These are phyloP conservation scores for Simplicillium aogashimaense DNA, from an alignment of 2,329 filamentous ascomycete genomes.

Conservation along the genomic window DNA sequence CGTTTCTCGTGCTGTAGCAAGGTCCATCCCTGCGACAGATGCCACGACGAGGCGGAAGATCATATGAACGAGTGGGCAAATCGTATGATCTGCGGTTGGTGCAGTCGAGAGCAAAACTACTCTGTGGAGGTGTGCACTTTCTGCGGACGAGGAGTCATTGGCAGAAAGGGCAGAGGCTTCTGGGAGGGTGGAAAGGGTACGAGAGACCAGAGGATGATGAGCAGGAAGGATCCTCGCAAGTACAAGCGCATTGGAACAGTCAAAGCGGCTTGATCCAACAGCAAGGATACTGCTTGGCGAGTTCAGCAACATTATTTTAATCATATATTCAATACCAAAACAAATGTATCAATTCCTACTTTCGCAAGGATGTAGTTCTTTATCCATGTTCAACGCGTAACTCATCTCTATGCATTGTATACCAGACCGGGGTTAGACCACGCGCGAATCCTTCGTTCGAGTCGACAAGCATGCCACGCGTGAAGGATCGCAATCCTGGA, in stretches of 20 bases:
- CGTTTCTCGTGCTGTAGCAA: constrained; percentile 52
- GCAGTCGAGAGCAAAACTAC: constrained; percentile 74
- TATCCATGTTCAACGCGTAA: no score
- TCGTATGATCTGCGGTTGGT: constrained; percentile 73
- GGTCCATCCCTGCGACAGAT: constrained; percentile 57
- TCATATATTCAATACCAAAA: no score
- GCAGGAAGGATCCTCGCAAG: constrained; percentile 66
- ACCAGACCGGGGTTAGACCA: no score
- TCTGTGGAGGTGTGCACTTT: constrained; percentile 64
- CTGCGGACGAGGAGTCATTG: constrained; percentile 61
- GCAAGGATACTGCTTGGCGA: no score
- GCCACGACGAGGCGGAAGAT: constrained; percentile 62
- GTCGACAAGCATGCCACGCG: no score
- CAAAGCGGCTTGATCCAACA: no score
- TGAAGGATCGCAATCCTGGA: no score
- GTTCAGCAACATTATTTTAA: no score
- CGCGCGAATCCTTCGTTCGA: no score
- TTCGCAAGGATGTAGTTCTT: no score
- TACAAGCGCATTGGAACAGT: constrained; percentile 32
- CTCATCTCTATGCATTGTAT: no score
- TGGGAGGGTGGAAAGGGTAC: constrained; percentile 85
- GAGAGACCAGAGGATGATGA: constrained; percentile 62
- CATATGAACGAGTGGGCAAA: constrained; percentile 76
- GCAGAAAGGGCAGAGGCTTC: constrained; percentile 58
- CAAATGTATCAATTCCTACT: no score